Percentiles rank a stretch among this genome's conserved stretches.
phyloP scores from a whole-genome alignment of 2,329 filamentous ascomycete species.

The Colletotrichum nymphaeae region DNA sequence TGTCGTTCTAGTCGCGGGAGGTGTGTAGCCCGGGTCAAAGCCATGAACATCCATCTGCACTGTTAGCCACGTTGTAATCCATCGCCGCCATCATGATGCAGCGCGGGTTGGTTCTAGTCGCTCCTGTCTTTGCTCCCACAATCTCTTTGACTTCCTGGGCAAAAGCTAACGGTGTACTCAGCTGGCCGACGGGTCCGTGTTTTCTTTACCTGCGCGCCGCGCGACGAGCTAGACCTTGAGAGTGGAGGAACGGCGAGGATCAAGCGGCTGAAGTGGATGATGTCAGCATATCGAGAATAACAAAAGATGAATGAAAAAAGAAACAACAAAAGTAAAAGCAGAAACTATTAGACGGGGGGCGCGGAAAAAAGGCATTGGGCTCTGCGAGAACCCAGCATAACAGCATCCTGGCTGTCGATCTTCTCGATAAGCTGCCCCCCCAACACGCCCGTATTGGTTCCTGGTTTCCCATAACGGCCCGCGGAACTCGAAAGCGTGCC shows the following conservation, averaged over 20 bases:
- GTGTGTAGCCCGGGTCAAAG: slow-evolving; percentile 32
- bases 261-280: slow-evolving; percentile 27
- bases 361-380: slow-evolving; percentile 12
- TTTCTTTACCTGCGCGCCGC: slow-evolving; percentile 7
- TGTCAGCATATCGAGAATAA: slow-evolving; percentile 30
- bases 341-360: slow-evolving; percentile 26
- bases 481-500: background rate
- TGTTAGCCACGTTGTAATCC: slow-evolving; percentile 34
- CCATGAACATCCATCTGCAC: slow-evolving; percentile 14
- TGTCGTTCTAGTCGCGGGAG: slow-evolving; percentile 25
- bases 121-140: slow-evolving; percentile 31
- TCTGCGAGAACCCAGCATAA: background rate
- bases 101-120: slow-evolving; percentile 20
- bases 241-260: slow-evolving; percentile 15
- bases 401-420: slow-evolving; percentile 22
- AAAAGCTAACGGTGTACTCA: slow-evolving; percentile 6
- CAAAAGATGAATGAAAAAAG: slow-evolving; percentile 23
- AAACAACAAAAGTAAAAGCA: slow-evolving; percentile 25
- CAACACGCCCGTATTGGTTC: background rate
- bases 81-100: slow-evolving; percentile 27
- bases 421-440: background rate
- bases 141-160: slow-evolving; percentile 25
- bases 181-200: slow-evolving; percentile 23
- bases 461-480: slow-evolving; percentile 14
- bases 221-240: slow-evolving; percentile 11